These are phyloP conservation scores for Moricandia moricandioides DNA, from an alignment of 345 rosid species.

Conservation along the genomic window DNA sequence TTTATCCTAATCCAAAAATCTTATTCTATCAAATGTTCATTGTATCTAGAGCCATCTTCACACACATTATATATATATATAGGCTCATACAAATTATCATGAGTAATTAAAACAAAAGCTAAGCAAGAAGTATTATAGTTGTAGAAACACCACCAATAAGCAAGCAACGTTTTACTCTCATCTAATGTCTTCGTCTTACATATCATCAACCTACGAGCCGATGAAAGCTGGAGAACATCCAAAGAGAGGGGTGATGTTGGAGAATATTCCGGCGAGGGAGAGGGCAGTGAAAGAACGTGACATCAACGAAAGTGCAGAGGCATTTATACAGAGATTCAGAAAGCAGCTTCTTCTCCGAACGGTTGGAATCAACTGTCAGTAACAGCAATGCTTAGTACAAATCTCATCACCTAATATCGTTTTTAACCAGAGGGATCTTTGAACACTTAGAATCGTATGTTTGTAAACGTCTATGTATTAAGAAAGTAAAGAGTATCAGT, in stretches of 20 bases:
- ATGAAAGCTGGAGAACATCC: conserved; percentile 14
- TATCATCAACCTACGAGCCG: conserved; percentile 19
- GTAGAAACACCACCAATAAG: background rate
- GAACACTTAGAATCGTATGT: conserved; percentile 12
- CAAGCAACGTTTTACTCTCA: conserved; percentile 17
- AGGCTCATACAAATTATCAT: background rate
- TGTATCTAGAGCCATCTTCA: conserved; percentile 25
- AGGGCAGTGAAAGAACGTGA: conserved; percentile 36
- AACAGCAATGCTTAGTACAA: conserved; percentile 8
- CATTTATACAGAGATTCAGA: conserved; percentile 71
- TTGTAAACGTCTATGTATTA: conserved; percentile 11
- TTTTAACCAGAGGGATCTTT: background rate
- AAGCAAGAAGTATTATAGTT: conserved; percentile 6
- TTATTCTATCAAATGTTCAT: conserved; percentile 17
- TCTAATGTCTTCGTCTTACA: conserved; percentile 16
- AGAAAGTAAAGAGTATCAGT: background rate
- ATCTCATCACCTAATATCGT: background rate
- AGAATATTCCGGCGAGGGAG: conserved; percentile 14
- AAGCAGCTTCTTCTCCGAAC: conserved; percentile 57
- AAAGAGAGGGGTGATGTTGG: background rate
- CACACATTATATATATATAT: conserved; percentile 9
- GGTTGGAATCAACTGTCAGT: conserved; percentile 55
- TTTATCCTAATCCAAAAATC: conserved; percentile 21
- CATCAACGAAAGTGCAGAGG: conserved; percentile 68
- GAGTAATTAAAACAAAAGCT: background rate